Percentiles rank a stretch among this genome's conserved stretches.
These are phyloP conservation scores for Trichoderma atrobrunneum DNA, from an alignment of 2,329 filamentous ascomycete genomes.

Conservation along the genomic window DNA sequence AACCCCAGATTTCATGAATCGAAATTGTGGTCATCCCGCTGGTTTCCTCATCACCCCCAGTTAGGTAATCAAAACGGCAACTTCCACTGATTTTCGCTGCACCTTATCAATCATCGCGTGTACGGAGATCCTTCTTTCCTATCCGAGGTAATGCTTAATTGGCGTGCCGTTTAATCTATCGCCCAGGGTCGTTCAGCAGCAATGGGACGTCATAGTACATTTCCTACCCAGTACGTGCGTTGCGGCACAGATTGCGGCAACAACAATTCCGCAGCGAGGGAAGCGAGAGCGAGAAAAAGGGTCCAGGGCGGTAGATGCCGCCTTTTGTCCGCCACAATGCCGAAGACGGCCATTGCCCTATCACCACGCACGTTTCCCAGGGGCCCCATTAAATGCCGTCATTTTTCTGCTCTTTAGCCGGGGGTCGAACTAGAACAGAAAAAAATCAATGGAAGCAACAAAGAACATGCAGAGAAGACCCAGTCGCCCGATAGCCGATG, in stretches of 20 bases:
- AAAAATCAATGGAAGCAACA: neutral
- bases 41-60: neutral
- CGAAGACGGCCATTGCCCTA: neutral
- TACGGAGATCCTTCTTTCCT: neutral
- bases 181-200: neutral
- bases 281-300: neutral
- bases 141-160: neutral
- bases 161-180: neutral
- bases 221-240: neutral
- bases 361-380: neutral
- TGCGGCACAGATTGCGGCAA: neutral
- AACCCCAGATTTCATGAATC: neutral
- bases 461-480: constrained; percentile 4
- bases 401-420: neutral
- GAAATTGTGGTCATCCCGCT: neutral
- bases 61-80: neutral
- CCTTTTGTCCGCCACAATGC: neutral
- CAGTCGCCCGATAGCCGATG: neutral
- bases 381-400: neutral
- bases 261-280: neutral
- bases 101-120: neutral
- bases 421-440: neutral
- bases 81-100: neutral
- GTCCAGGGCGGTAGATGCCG: neutral
- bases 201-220: neutral